A percentile compares a stretch with the other conserved stretches of the same genome.
Evolutionary conservation across 306 rosid genomes (phyloP).

Genomic region (Amphicarpaea edgeworthii): DNA sequence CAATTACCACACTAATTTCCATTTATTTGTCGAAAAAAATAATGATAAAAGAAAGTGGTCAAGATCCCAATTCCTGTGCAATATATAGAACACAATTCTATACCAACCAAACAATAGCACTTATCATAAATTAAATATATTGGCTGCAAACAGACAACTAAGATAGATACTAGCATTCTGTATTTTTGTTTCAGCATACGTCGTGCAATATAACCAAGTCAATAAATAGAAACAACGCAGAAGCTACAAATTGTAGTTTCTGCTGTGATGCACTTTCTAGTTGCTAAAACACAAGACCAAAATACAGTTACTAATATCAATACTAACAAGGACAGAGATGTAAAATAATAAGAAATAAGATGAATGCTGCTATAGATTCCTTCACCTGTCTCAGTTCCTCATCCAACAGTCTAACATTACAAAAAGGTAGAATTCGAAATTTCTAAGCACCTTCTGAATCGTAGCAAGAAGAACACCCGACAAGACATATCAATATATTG

Average conservation of each 20-base stretch:
- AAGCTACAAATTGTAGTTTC: not conserved
- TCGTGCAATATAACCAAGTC: not conserved
- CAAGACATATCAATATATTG: not conserved
- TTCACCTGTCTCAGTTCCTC: not conserved
- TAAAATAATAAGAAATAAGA: not conserved
- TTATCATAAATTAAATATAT: not conserved
- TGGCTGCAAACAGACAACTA: not conserved
- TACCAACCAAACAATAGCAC: conserved; percentile 23
- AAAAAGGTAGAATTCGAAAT: not conserved
- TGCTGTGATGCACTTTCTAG: not conserved
- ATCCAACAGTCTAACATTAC: too few relatives aligned
- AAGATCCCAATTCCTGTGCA: not conserved
- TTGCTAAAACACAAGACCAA: not conserved
- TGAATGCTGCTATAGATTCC: not conserved
- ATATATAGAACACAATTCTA: not conserved
- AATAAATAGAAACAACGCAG: too few relatives aligned
- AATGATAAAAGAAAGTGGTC: not conserved
- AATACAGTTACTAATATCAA: not conserved
- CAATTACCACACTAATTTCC: not conserved
- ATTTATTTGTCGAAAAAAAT: not conserved
- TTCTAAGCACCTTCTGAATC: not conserved
- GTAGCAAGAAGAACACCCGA: too few relatives aligned
- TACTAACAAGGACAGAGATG: not conserved
- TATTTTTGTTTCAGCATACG: too few relatives aligned
- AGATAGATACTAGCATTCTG: too few relatives aligned